These are phyloP conservation scores for Clavulina sp. DNA, from an alignment of 768 basidiomycete genomes.

Conservation along the genomic window DNA sequence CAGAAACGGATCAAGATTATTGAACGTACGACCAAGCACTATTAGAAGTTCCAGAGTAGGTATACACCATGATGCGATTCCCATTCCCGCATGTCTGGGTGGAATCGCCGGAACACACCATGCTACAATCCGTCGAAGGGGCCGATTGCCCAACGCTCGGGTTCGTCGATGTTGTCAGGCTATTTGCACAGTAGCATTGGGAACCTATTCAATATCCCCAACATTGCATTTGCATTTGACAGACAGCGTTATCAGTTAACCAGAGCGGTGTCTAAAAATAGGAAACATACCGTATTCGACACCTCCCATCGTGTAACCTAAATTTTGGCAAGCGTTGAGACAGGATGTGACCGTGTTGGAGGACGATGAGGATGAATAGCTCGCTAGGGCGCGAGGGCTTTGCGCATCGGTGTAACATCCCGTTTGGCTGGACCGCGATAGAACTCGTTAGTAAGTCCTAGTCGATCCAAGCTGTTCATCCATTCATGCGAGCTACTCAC, in stretches of 20 bases:
- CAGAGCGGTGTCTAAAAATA: background rate
- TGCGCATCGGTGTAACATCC: background rate
- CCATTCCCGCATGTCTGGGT: constrained; percentile 4
- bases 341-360: background rate
- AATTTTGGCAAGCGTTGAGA: background rate
- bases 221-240: background rate
- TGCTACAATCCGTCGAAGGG: constrained; percentile 3
- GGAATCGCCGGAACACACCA: constrained; percentile 5
- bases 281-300: constrained; percentile 2
- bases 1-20: background rate
- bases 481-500: background rate
- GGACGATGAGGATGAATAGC: background rate
- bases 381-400: background rate
- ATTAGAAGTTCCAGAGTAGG: background rate
- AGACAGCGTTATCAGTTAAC: background rate
- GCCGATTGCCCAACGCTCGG: background rate
- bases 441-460: background rate
- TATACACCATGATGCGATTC: background rate
- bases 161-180: background rate
- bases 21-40: background rate
- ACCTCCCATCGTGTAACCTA: constrained; percentile 6
- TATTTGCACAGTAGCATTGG: background rate
- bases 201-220: background rate
- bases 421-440: background rate
- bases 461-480: background rate